Base-by-base conservation (phyloP, 2,329 filamentous ascomycete genomes). In the Aspergillus persii region DNA sequence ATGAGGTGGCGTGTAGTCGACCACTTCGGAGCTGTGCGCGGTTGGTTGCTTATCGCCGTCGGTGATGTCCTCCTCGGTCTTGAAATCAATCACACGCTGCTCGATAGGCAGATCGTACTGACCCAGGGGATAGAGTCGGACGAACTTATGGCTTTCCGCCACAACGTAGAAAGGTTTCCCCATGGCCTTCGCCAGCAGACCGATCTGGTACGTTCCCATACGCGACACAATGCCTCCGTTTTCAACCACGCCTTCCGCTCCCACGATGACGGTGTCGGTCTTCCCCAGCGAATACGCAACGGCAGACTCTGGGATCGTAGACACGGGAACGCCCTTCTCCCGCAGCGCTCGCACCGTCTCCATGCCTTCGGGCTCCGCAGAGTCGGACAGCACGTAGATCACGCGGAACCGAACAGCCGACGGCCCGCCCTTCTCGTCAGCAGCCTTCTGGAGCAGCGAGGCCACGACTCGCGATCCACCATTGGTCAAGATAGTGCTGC, bases 141-240 rank as follows among this genome's bases (percentile, higher is more conserved):
- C 92, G 72, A 99, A 97, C 79, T 99, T 99, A 81, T 99, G 95
- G 69, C 91, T 96, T 80, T 99, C 95, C 1, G 90, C 90, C 4
- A 95, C 92, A 18, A 96, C 92, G 70, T 96, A 96, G 67, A 98
- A 91, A 0, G 90, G 90, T 63, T 91, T 88, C 44, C 88, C 86
- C 61, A 84, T 83, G 12, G 84, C 84, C 68, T 88, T 88, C 4
- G 93, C 92, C 54, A 97, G 80, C 66, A 92, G 80, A 2, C 91
- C 93, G 67, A 98, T 89, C 79, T 96, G 92, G 67, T 91, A 94
- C 3, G 86, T 89, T 29, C 94, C 94, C 77, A 98, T 85, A 52
- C 93, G 83, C 27, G 90, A 94, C 66, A 99, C 91, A 67, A 98
- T 89, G 41, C 94, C 94, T 53, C 95, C 95, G 71, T 96, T 96